A percentile compares a stretch with the other conserved stretches of the same genome.
Conservation (phyloP, 805 yeast species). For the Tetrapisispora nanseiensis region DNA sequence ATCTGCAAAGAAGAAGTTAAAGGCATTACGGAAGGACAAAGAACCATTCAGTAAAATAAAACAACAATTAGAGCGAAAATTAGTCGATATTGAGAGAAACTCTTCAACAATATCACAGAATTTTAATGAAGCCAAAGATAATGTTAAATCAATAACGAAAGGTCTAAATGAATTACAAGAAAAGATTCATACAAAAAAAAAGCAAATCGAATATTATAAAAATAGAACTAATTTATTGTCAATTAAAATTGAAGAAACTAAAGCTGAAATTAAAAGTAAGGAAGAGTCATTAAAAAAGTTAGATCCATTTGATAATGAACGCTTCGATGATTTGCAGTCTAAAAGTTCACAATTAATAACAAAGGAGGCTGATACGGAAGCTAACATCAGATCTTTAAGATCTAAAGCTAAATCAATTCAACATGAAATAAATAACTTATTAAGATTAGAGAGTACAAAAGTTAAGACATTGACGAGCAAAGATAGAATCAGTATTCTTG, state of each 20-base stretch:
- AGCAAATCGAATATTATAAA: constrained; percentile 15
- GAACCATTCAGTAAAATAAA: constrained; percentile 24
- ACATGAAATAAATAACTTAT: constrained; percentile 32
- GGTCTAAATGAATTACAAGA: constrained; percentile 13
- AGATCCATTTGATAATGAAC: constrained; percentile 11
- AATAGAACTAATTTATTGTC: constrained; percentile 15
- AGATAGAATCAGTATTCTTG: constrained; percentile 43
- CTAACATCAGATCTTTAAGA: constrained; percentile 21
- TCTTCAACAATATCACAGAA: constrained; percentile 7
- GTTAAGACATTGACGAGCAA: constrained; percentile 34
- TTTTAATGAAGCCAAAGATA: constrained; percentile 1
- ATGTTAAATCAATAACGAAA: constrained; percentile 5
- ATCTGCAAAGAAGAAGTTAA: constrained; percentile 23
- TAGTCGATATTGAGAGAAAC: constrained; percentile 10
- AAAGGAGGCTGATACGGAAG: constrained; percentile 10
- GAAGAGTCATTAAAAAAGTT: constrained; percentile 6
- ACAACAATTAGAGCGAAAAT: constrained; percentile 25
- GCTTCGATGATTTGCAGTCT: constrained; percentile 8
- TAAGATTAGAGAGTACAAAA: constrained; percentile 28
- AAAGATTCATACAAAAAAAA: constrained; percentile 10
- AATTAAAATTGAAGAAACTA: constrained; percentile 8
- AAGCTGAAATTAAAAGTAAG: constrained; percentile 6
- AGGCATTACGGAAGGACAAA: constrained; percentile 14
- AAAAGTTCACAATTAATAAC: constrained; percentile 21
- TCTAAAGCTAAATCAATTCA: constrained; percentile 29